Evolutionary conservation across 495 filamentous ascomycete genomes (phyloP), one percentile per base, ranked within the genome.

Genomic region (Penicillium roqueforti): DNA sequence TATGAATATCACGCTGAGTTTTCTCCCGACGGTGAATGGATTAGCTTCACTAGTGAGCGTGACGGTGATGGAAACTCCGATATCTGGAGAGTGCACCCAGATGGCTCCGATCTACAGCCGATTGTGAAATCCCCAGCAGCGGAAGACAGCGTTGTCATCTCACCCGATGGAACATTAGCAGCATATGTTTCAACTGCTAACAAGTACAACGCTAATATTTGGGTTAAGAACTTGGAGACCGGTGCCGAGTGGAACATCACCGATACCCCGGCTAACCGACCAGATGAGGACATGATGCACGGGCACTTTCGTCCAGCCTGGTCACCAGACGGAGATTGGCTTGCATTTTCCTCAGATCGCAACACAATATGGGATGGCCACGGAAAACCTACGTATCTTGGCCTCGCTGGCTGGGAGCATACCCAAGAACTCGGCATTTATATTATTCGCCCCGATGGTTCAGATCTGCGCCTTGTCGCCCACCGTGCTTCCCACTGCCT

Each of bases 1-100:
- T 75, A 62, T 48, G 71, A 75, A 23, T 76, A 70, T 37, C 73
- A 72, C 31, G 66, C 68, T 9, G 29, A 39, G 0, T 75, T 63
- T 48, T 71, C 73, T 2, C 51, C 69, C 0, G 63, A 71, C 47
- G 65, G 62, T 9, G 28, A 64, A 56, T 66, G 62, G 62, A 61
- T 70, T 16, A 58, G 51, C 22, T 70, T 70, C 39, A 70, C 67
- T 3, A 40, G 47, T 4, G 65, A 70, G 49, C 62, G 65, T 2
- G 58, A 60, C 19, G 67, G 65, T 13, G 67, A 68, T 20, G 67
- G 67, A 11, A 64, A 70, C 34, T 59, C 60, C 0, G 67, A 70
- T 55, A 59, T 70, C 45, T 70, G 66, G 53, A 56, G 62, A 8
- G 57, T 68, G 3, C 55, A 58, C 1, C 53, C 55, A 5, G 59